Evolutionary conservation across 2,329 filamentous ascomycete species (phyloP).

Genomic region (Colletotrichum sp.): DNA sequence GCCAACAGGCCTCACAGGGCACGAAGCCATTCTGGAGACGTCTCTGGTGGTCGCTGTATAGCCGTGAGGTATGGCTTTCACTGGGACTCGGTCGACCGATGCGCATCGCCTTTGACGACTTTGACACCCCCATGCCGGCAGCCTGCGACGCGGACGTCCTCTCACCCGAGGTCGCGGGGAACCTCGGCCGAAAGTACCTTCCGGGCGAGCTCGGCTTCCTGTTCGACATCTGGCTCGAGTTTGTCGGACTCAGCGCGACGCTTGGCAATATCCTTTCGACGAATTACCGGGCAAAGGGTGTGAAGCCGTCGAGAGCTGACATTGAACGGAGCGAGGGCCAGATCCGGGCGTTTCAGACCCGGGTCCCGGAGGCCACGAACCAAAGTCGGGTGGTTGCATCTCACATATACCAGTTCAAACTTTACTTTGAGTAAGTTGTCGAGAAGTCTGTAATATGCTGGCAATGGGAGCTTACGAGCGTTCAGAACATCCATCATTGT

Average conservation of each 20-base stretch:
- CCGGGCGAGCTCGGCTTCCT: background rate
- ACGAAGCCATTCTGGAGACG: constrained; percentile 12
- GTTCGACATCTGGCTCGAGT: background rate
- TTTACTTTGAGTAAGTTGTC: constrained; percentile 4
- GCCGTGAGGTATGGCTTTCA: constrained; percentile 13
- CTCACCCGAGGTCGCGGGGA: background rate
- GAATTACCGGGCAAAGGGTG: background rate
- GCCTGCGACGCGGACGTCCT: constrained; percentile 1
- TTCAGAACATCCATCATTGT: constrained; percentile 2
- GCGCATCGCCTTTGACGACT: constrained; percentile 9
- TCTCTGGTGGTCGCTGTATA: constrained; percentile 13
- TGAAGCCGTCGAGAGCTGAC: background rate
- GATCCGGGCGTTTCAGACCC: background rate
- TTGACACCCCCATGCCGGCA: constrained; percentile 2
- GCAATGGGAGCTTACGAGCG: fast-evolving
- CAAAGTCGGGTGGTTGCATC: background rate
- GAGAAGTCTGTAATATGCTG: too few relatives aligned
- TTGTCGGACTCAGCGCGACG: background rate
- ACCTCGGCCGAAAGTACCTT: background rate
- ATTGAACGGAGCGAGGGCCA: constrained; percentile 4
- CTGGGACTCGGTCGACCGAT: constrained; percentile 12
- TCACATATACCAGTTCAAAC: constrained; percentile 7
- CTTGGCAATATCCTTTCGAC: background rate
- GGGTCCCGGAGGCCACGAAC: background rate
- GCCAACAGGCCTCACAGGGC: background rate